Conservation (phyloP, 345 rosid species). For the Camelina hispida region DNA sequence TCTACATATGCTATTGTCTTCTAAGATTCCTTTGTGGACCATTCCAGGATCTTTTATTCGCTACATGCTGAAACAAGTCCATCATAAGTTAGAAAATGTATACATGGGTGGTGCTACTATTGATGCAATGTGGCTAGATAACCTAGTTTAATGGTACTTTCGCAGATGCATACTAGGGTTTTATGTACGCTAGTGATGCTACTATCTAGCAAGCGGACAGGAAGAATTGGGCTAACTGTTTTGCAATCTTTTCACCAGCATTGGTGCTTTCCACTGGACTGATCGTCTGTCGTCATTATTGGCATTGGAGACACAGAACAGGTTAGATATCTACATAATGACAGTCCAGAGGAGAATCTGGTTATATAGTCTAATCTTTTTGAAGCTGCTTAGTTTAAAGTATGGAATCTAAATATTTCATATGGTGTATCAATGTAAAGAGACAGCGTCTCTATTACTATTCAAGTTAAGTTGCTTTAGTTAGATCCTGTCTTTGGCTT, state of each 20-base stretch:
- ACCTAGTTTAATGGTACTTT: slow-evolving; percentile 4
- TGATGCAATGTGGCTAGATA: slow-evolving; percentile 29
- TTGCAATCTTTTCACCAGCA: slow-evolving; percentile 49
- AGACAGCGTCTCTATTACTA: slow-evolving; percentile 2
- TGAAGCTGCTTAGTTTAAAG: background rate
- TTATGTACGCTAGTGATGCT: background rate
- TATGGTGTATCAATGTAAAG: slow-evolving; percentile 9
- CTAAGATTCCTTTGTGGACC: background rate
- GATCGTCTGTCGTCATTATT: slow-evolving; percentile 72
- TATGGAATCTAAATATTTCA: background rate
- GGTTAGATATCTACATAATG: slow-evolving; percentile 48
- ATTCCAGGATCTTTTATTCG: background rate
- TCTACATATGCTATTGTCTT: background rate
- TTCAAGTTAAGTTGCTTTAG: slow-evolving; percentile 4
- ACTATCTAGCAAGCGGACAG: slow-evolving; percentile 1
- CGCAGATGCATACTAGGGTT: slow-evolving; percentile 19
- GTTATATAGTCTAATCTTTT: background rate
- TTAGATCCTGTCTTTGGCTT: slow-evolving; percentile 8
- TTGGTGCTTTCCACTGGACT: slow-evolving; percentile 91
- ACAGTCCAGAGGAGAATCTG: background rate
- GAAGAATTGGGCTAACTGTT: slow-evolving; percentile 31
- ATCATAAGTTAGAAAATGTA: background rate
- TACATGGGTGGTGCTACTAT: slow-evolving; percentile 11
- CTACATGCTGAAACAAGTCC: background rate
- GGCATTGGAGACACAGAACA: slow-evolving; percentile 46